phyloP scores from a whole-genome alignment of 2,329 filamentous ascomycete genomes.

The Whalleya microplaca region DNA sequence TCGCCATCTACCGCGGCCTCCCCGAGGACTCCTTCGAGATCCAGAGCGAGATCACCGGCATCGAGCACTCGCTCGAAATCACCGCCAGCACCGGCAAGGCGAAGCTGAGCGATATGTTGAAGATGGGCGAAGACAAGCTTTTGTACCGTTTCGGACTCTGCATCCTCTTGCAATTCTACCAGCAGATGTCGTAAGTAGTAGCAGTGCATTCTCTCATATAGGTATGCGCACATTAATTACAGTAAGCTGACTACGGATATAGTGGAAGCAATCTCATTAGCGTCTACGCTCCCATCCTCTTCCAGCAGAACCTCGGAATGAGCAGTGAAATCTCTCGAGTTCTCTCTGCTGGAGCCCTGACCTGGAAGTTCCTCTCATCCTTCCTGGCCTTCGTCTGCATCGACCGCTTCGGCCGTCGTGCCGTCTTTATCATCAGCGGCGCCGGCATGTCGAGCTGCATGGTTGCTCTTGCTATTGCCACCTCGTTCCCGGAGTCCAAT shows the following conservation, averaged over 20 bases:
- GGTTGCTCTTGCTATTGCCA: slow-evolving; percentile 55
- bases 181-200: slow-evolving; percentile 47
- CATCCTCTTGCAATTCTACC: slow-evolving; percentile 53
- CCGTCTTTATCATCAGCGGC: slow-evolving; percentile 56
- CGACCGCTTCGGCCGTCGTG: slow-evolving; percentile 53
- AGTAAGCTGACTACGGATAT: slow-evolving; percentile 5
- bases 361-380: slow-evolving; percentile 54
- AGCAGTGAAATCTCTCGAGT: slow-evolving; percentile 43
- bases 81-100: slow-evolving; percentile 39
- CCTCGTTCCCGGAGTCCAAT: slow-evolving; percentile 51
- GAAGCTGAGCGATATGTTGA: slow-evolving; percentile 48
- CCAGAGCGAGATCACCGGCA: slow-evolving; percentile 48
- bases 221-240: neutral
- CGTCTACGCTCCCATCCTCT: slow-evolving; percentile 48
- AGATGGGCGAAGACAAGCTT: slow-evolving; percentile 53
- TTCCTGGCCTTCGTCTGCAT: slow-evolving; percentile 54
- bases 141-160: slow-evolving; percentile 55
- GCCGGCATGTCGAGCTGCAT: slow-evolving; percentile 58
- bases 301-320: slow-evolving; percentile 46
- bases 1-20: slow-evolving; percentile 33
- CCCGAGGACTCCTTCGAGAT: slow-evolving; percentile 30
- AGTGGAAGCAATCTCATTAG: slow-evolving; percentile 52
- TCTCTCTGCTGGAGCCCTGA: slow-evolving; percentile 53
- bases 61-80: slow-evolving; percentile 52
- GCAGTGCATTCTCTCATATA: slow-evolving; percentile 1